Percentiles rank a stretch among this genome's conserved stretches.
Evolutionary conservation across 1,139 yeast species (phyloP).

Genomic region (Barnettozyma hawaiiensis): DNA sequence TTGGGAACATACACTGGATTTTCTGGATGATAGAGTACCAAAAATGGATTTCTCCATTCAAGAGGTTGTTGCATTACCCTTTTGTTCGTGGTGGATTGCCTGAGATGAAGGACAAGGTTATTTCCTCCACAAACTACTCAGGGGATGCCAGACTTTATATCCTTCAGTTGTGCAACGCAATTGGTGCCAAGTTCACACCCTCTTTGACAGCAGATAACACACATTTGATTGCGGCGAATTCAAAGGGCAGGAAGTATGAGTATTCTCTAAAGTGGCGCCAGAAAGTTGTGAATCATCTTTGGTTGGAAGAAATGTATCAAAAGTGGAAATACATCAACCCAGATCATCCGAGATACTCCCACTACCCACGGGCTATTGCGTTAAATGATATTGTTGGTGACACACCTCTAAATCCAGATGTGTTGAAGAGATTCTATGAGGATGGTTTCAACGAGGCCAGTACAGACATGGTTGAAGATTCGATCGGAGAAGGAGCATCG

Average conservation of each 20-base stretch:
- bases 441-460: constrained; percentile 14
- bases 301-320: constrained; percentile 83
- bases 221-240: constrained; percentile 62
- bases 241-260: constrained; percentile 66
- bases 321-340: constrained; percentile 51
- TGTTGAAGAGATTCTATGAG: constrained; percentile 40
- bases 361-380: constrained; percentile 38
- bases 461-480: constrained; percentile 23
- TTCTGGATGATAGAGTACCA: constrained; percentile 55
- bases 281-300: constrained; percentile 64
- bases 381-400: constrained; percentile 46
- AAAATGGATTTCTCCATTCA: constrained; percentile 52
- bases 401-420: constrained; percentile 39
- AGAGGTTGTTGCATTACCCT: constrained; percentile 67
- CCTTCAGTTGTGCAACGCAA: constrained; percentile 52
- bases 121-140: constrained; percentile 73
- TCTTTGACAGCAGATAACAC: constrained; percentile 64
- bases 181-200: constrained; percentile 77
- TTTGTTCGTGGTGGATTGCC: constrained; percentile 48
- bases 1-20: constrained; percentile 75
- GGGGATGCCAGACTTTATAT: constrained; percentile 80
- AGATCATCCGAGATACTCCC: constrained; percentile 39
- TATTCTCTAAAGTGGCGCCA: constrained; percentile 64
- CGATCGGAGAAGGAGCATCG: constrained; percentile 6
- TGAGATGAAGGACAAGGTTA: constrained; percentile 45